These are phyloP conservation scores for Hypoxylon sp. DNA, from an alignment of 2,329 filamentous ascomycete genomes.

Conservation along the genomic window DNA sequence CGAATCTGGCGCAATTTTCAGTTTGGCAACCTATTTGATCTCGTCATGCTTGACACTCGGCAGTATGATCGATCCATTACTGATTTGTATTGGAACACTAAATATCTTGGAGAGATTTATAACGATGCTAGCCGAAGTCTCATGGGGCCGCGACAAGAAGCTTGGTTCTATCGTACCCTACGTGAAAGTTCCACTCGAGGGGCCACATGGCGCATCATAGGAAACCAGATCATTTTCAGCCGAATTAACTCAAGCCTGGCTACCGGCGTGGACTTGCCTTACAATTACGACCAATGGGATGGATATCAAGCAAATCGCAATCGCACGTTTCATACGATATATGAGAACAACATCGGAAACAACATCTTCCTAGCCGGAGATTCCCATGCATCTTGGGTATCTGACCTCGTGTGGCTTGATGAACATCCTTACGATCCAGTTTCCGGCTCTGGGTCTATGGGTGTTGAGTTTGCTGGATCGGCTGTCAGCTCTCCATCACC, in stretches of 20 bases:
- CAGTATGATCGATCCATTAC: conserved; percentile 78
- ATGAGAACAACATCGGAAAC: conserved; percentile 73
- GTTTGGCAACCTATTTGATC: conserved; percentile 75
- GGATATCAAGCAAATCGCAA: conserved; percentile 71
- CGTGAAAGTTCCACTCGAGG: conserved; percentile 70
- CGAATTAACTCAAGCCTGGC: conserved; percentile 55
- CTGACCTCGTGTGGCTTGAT: conserved; percentile 65
- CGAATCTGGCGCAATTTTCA: conserved; percentile 77
- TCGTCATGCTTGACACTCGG: conserved; percentile 78
- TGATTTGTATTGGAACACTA: conserved; percentile 72
- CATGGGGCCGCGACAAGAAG: conserved; percentile 80
- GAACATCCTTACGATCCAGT: conserved; percentile 60
- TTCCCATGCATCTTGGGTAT: conserved; percentile 71
- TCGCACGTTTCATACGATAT: conserved; percentile 72
- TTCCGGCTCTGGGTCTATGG: conserved; percentile 63
- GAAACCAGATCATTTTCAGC: conserved; percentile 77
- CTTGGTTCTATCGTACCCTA: conserved; percentile 77
- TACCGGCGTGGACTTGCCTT: conserved; percentile 54
- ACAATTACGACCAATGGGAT: conserved; percentile 67
- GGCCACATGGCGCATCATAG: conserved; percentile 78
- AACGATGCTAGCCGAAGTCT: conserved; percentile 77
- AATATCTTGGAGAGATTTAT: conserved; percentile 66
- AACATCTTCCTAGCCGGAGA: conserved; percentile 76
- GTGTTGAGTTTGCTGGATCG: conserved; percentile 69
- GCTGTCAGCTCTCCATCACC: conserved; percentile 72